A percentile compares a stretch with the other conserved stretches of the same genome.
These are phyloP conservation scores for Metrosideros polymorpha DNA, from an alignment of 441 rosid species.

Conservation along the genomic window DNA sequence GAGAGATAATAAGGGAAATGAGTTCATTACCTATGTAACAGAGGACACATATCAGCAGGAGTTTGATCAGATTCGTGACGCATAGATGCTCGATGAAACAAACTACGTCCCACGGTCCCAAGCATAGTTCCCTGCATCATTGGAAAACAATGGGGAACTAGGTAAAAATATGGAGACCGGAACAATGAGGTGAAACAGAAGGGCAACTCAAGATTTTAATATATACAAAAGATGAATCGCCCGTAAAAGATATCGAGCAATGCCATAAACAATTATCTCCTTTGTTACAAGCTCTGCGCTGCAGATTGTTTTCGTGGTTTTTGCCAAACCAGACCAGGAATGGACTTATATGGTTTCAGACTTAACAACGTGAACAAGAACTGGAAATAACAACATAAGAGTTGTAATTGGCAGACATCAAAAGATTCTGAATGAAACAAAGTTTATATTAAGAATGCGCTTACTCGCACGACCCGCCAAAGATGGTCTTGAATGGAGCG, in stretches of 20 bases:
- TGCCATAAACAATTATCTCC: not conserved
- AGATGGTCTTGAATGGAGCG: conserved; percentile 54
- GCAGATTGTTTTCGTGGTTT: not conserved
- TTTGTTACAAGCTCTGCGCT: not conserved
- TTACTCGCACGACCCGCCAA: conserved; percentile 58
- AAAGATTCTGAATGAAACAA: not conserved
- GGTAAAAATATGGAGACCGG: not conserved
- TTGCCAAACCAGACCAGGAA: not conserved
- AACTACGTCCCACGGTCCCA: conserved; percentile 59
- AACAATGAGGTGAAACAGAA: not conserved
- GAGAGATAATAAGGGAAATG: not conserved
- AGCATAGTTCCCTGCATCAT: conserved; percentile 45
- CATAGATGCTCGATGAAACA: conserved; percentile 80
- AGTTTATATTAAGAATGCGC: not conserved
- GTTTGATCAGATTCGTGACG: conserved; percentile 46
- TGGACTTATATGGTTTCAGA: not conserved
- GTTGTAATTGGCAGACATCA: not conserved
- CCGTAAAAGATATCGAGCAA: not conserved
- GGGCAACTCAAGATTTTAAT: not conserved
- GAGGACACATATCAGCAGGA: conserved; percentile 48
- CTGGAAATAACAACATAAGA: not conserved
- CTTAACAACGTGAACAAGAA: not conserved
- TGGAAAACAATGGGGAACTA: not conserved
- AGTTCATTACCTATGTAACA: conserved; percentile 43
- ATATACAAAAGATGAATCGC: not conserved